phyloP scores from a whole-genome alignment of 306 rosid genomes.

The Cicer cuneatum region DNA sequence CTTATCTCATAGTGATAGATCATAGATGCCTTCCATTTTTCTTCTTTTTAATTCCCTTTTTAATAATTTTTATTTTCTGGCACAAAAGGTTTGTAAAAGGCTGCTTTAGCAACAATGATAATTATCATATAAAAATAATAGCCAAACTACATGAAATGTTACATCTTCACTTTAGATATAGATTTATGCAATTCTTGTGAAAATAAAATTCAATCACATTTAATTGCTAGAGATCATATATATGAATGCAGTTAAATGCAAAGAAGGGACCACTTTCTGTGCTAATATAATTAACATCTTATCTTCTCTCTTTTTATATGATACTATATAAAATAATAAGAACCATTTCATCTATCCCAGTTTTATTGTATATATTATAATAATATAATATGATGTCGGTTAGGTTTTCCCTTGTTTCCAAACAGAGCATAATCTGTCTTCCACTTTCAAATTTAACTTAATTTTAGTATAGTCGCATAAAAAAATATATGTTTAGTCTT shows the following conservation, averaged over 20 bases:
- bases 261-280: conserved; percentile 58
- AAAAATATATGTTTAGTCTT: no score
- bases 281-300: conserved; percentile 46
- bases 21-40: not conserved
- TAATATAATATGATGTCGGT: not conserved
- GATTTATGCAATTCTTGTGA: conserved; percentile 51
- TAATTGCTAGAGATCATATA: conserved; percentile 32
- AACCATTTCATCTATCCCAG: not conserved
- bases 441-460: conserved; percentile 36
- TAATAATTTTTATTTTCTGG: not conserved
- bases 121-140: conserved; percentile 39
- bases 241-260: conserved; percentile 19
- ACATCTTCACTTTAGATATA: conserved; percentile 41
- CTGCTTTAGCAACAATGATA: conserved; percentile 38
- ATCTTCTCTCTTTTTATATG: conserved; percentile 43
- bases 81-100: conserved; percentile 40
- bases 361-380: not conserved
- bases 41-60: not conserved
- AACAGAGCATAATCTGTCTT: conserved; percentile 37
- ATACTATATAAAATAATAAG: not conserved
- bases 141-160: conserved; percentile 58
- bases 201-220: conserved; percentile 40
- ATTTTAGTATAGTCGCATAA: no score
- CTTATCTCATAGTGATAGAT: not conserved
- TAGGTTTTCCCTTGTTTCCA: conserved; percentile 29